Percentiles rank a stretch among this genome's conserved stretches.
Evolutionary conservation across 2,329 filamentous ascomycete genomes (phyloP).

Genomic region (Aspergillus pseudonomiae): DNA sequence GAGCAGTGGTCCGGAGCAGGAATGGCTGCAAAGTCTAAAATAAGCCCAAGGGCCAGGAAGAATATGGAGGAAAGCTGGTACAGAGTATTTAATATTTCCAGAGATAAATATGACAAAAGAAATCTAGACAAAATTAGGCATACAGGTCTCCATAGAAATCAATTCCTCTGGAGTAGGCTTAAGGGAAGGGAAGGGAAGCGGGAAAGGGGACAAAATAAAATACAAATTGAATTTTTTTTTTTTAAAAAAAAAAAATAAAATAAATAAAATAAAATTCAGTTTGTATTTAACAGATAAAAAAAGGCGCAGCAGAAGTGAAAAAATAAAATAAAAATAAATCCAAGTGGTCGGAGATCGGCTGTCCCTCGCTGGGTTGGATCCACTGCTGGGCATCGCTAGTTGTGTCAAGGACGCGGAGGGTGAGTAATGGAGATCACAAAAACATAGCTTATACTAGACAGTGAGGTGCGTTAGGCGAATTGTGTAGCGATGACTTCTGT

Average conservation of each 20-base stretch:
- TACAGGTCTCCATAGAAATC: not conserved
- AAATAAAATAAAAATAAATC: conserved; percentile 1
- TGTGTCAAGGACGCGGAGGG: conserved; percentile 25
- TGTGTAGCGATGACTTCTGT: conserved; percentile 5
- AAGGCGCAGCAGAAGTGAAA: not conserved
- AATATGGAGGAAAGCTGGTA: not conserved
- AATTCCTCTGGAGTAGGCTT: not conserved
- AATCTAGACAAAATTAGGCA: not conserved
- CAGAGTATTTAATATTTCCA: not conserved
- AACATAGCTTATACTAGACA: conserved; percentile 26
- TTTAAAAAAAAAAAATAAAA: not conserved
- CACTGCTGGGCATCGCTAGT: conserved; percentile 22
- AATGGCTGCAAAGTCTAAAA: conserved; percentile 17
- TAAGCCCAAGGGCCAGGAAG: conserved; percentile 3
- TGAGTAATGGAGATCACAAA: conserved; percentile 17
- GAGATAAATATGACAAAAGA: conserved; percentile 6
- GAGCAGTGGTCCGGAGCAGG: conserved; percentile 19
- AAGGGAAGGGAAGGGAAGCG: not conserved
- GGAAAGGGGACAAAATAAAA: not conserved
- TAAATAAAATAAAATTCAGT: no score
- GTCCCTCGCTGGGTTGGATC: conserved; percentile 21
- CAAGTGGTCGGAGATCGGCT: conserved; percentile 22
- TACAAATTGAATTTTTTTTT: no score
- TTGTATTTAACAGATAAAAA: no score
- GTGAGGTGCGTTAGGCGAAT: not conserved